Conservation (phyloP, 345 rosid genomes). For the Rhizophora apiculata region DNA sequence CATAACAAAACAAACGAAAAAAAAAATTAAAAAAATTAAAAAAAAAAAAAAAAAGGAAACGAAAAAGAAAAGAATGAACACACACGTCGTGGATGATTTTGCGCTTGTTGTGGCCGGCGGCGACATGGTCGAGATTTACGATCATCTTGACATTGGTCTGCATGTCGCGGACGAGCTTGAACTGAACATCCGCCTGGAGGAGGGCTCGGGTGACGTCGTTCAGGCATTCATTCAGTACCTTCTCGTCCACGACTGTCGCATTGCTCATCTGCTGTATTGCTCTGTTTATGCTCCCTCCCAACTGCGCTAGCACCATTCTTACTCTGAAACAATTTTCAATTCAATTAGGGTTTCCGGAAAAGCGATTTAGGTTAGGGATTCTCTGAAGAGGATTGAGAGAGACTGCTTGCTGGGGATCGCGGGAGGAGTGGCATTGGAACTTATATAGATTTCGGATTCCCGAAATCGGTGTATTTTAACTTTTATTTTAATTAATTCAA, state of each 20-base stretch:
- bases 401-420: no score
- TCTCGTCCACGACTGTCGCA: conserved; percentile 88
- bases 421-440: no score
- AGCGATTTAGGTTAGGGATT: no score
- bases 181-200: conserved; percentile 85
- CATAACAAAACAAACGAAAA: no score
- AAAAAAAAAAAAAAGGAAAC: neutral
- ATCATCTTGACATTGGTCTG: conserved; percentile 79
- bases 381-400: neutral
- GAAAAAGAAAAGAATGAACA: neutral
- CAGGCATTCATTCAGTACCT: conserved; percentile 74
- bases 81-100: conserved; percentile 76
- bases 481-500: no score
- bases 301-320: conserved; percentile 80
- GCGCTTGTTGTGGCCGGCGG: conserved; percentile 96
- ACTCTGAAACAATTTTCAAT: conserved; percentile 8
- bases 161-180: conserved; percentile 93
- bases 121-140: conserved; percentile 88
- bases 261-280: conserved; percentile 98
- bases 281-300: conserved; percentile 88
- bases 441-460: no score
- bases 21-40: no score
- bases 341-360: conserved; percentile 9
- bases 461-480: no score
- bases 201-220: conserved; percentile 93